Conservation (phyloP, 2,329 filamentous ascomycete species). For the Eutypella sp. region DNA sequence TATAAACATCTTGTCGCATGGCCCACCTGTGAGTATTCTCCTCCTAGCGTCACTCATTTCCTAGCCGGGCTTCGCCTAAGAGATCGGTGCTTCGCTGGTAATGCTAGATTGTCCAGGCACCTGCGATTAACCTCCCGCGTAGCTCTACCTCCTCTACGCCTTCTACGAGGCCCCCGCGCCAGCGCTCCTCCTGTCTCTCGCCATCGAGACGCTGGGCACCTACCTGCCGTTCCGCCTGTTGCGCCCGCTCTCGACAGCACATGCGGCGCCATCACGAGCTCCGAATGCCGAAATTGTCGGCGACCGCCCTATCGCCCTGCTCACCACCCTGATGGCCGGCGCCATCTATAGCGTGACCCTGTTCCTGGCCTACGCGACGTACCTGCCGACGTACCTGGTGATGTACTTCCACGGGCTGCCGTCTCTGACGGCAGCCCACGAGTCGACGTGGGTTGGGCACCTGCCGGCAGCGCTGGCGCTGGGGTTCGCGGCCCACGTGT, state of each 20-base stretch:
- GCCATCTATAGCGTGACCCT: conserved; percentile 71
- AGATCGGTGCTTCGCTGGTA: background rate
- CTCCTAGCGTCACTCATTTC: background rate
- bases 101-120: no score
- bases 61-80: background rate
- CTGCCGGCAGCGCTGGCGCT: conserved; percentile 54
- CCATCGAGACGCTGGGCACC: conserved; percentile 64
- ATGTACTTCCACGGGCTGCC: conserved; percentile 69
- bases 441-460: conserved; percentile 55
- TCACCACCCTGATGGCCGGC: conserved; percentile 64
- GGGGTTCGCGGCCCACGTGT: conserved; percentile 66
- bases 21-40: conserved; percentile 56
- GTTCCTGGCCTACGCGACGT: conserved; percentile 62
- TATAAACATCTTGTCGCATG: conserved; percentile 65
- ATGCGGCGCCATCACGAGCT: conserved; percentile 49
- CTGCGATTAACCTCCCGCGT: background rate
- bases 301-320: conserved; percentile 57
- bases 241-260: conserved; percentile 60
- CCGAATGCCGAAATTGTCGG: conserved; percentile 61
- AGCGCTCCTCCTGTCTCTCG: conserved; percentile 57
- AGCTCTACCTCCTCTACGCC: conserved; percentile 68
- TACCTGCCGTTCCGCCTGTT: conserved; percentile 72
- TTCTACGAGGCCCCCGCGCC: conserved; percentile 69
- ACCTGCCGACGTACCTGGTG: conserved; percentile 68
- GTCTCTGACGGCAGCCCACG: conserved; percentile 63